Percentiles rank a stretch among this genome's conserved stretches.
phyloP scores from a whole-genome alignment of 257 asterid species.

The Leptodermis oblonga region DNA sequence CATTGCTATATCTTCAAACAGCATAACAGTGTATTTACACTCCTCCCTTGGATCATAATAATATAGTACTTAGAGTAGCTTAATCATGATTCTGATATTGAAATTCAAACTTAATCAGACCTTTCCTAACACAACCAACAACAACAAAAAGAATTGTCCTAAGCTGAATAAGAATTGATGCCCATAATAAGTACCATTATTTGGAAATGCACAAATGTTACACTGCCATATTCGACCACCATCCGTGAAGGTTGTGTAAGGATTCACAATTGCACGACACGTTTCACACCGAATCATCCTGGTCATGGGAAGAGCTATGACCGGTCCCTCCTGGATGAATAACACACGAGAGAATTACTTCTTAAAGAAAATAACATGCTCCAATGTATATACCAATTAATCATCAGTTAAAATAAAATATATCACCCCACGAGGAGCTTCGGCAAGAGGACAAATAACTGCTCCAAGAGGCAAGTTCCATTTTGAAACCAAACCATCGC shows the following conservation, averaged over 20 bases:
- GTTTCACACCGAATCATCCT: conserved; percentile 78
- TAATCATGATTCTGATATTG: not conserved
- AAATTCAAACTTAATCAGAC: not conserved
- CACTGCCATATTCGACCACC: conserved; percentile 87
- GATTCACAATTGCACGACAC: conserved; percentile 84
- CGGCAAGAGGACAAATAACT: conserved; percentile 87
- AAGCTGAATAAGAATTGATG: too few relatives aligned
- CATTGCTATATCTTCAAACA: not conserved
- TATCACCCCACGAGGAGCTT: conserved; percentile 77
- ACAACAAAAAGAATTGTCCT: too few relatives aligned
- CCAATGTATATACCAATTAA: not conserved
- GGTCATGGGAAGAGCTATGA: conserved; percentile 59
- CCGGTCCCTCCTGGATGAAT: conserved; percentile 69
- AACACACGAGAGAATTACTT: conserved; percentile 8
- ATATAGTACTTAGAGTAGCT: not conserved
- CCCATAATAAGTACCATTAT: conserved; percentile 60
- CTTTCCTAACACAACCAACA: too few relatives aligned
- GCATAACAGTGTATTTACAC: not conserved
- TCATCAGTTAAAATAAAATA: conserved; percentile 10
- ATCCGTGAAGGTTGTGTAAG: conserved; percentile 67
- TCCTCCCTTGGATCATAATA: not conserved
- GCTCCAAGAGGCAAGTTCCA: conserved; percentile 96
- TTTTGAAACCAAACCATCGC: conserved; percentile 70
- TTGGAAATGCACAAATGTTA: conserved; percentile 69
- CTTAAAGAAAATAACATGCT: not conserved